Conservation (phyloP, 2,329 filamentous ascomycete genomes). For the Leptographium wingfieldii region DNA sequence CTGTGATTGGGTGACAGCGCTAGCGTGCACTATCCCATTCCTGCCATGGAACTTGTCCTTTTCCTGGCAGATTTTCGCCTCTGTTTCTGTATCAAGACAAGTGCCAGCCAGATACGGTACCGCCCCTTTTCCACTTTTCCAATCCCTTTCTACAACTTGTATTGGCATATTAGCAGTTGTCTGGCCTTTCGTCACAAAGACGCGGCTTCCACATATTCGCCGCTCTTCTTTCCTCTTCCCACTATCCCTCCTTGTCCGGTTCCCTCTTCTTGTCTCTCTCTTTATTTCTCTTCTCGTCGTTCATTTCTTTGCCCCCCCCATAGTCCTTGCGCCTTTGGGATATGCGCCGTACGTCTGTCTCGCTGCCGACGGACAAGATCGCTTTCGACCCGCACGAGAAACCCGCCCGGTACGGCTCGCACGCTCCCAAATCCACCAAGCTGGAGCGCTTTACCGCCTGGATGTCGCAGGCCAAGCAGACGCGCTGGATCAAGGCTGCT, state of each 20-base stretch:
- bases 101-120: background rate
- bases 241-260: background rate
- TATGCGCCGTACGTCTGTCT: slow-evolving; percentile 56
- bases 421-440: slow-evolving; percentile 32
- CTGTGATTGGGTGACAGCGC: background rate
- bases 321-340: background rate
- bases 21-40: background rate
- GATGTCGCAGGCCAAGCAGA: slow-evolving; percentile 52
- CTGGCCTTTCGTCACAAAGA: background rate
- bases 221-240: background rate
- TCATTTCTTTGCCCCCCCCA: background rate
- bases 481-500: slow-evolving; percentile 53
- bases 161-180: too few species aligned
- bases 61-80: background rate
- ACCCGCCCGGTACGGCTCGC: slow-evolving; percentile 43
- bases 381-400: slow-evolving; percentile 54
- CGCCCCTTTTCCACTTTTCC: background rate
- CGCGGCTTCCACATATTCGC: background rate
- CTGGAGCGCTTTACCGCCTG: slow-evolving; percentile 42
- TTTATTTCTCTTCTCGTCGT: background rate
- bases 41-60: background rate
- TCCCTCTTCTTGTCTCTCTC: background rate
- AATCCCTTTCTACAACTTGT: too few species aligned
- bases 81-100: background rate
- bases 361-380: slow-evolving; percentile 47